A percentile compares a stretch with the other conserved stretches of the same genome.
phyloP scores from a whole-genome alignment of 1,139 yeast genomes.

The Chernovozyma sophiae-reginae region DNA sequence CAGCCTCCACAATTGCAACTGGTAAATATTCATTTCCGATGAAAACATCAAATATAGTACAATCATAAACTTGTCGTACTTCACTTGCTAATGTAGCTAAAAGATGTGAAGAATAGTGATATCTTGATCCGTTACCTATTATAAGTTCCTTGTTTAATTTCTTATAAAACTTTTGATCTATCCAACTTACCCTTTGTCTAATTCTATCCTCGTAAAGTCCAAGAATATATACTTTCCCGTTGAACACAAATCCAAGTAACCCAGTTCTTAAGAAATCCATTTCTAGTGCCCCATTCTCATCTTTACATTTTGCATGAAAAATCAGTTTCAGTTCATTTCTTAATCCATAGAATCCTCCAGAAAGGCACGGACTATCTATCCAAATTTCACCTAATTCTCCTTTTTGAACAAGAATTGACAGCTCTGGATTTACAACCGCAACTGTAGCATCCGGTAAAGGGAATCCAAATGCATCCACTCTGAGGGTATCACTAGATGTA shows the following conservation, averaged over 20 bases:
- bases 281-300: constrained; percentile 62
- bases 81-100: constrained; percentile 77
- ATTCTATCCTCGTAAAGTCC: constrained; percentile 92
- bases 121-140: constrained; percentile 44
- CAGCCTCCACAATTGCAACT: constrained; percentile 83
- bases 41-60: constrained; percentile 85
- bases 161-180: constrained; percentile 43
- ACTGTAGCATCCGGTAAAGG: constrained; percentile 93
- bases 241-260: constrained; percentile 76
- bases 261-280: constrained; percentile 89
- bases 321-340: constrained; percentile 64
- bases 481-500: constrained; percentile 44
- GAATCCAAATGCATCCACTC: constrained; percentile 90
- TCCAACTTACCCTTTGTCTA: constrained; percentile 68
- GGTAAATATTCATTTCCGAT: constrained; percentile 85
- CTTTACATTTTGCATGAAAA: constrained; percentile 78
- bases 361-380: constrained; percentile 82
- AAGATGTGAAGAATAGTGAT: constrained; percentile 83
- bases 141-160: constrained; percentile 29
- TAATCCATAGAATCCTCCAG: constrained; percentile 86
- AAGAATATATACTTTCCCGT: constrained; percentile 82
- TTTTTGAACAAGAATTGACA: constrained; percentile 57
- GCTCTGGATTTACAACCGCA: constrained; percentile 93
- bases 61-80: constrained; percentile 80
- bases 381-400: constrained; percentile 96